Percentiles rank a stretch among this genome's conserved stretches.
These are phyloP conservation scores for Podochytrium sp. DNA, from an alignment of 192 early-diverging fungal genomes.

Conservation along the genomic window DNA sequence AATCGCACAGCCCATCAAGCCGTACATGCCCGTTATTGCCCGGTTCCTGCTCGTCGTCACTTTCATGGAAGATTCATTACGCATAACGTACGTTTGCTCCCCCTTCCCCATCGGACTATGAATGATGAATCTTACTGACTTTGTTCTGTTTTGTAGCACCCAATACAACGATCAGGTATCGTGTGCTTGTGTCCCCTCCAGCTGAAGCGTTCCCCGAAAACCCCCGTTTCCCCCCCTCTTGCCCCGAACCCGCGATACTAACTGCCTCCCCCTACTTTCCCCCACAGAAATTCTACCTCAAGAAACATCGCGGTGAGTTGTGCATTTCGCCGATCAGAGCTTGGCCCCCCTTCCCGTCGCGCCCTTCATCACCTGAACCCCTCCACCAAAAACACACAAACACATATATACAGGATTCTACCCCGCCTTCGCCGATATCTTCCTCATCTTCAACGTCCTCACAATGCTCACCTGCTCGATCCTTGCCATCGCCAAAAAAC, in stretches of 20 bases:
- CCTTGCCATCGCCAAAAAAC: slow-evolving; percentile 82
- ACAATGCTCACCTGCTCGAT: slow-evolving; percentile 83
- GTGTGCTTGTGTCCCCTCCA: too few relatives aligned
- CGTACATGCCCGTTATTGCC: slow-evolving; percentile 85
- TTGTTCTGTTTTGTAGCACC: slow-evolving; percentile 37
- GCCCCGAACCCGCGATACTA: too few relatives aligned
- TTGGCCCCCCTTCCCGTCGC: neutral
- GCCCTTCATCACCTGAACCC: neutral
- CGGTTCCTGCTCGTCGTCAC: slow-evolving; percentile 95
- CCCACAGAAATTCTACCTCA: slow-evolving; percentile 84
- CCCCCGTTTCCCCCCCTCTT: too few relatives aligned
- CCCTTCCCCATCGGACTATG: neutral
- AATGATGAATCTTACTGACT: neutral
- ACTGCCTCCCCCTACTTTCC: too few relatives aligned
- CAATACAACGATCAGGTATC: slow-evolving; percentile 95
- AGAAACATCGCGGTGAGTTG: slow-evolving; percentile 66
- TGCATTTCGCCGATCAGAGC: neutral
- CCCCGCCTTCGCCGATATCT: slow-evolving; percentile 80
- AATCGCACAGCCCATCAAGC: slow-evolving; percentile 83
- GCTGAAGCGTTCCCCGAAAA: too few relatives aligned
- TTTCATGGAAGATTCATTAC: slow-evolving; percentile 91
- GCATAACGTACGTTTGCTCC: slow-evolving; percentile 62
- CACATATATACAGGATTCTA: slow-evolving; percentile 71
- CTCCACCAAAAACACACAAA: neutral
- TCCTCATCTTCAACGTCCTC: slow-evolving; percentile 80